These are phyloP conservation scores for Mycotypha africana DNA, from an alignment of 371 early-diverging fungal genomes.

Conservation along the genomic window DNA sequence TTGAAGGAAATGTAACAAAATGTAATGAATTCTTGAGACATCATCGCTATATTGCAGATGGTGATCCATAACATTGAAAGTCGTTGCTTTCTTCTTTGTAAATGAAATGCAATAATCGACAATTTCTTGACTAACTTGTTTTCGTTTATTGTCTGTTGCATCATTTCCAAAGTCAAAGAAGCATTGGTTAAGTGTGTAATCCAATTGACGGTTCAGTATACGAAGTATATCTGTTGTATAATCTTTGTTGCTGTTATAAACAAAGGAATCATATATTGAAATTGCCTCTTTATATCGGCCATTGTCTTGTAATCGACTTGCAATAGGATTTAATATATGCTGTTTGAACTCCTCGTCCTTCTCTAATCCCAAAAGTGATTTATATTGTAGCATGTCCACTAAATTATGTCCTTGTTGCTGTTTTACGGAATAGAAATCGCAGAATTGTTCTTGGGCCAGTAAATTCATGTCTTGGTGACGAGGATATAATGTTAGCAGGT, in stretches of 20 bases:
- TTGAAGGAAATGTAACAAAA: conserved; percentile 52
- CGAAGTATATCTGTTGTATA: conserved; percentile 70
- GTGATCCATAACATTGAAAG: too few species aligned
- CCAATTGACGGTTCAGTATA: conserved; percentile 68
- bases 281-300: conserved; percentile 73
- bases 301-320: conserved; percentile 59
- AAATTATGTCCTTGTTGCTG: conserved; percentile 35
- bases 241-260: conserved; percentile 62
- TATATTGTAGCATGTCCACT: conserved; percentile 50
- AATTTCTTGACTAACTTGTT: too few species aligned
- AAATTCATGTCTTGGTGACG: conserved; percentile 26
- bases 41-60: too few species aligned
- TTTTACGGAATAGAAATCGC: conserved; percentile 40
- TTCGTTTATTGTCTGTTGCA: too few species aligned
- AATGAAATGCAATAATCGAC: too few species aligned
- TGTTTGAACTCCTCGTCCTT: conserved; percentile 52
- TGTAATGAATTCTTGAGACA: conserved; percentile 29
- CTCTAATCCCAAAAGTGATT: conserved; percentile 52
- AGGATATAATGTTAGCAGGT: conserved; percentile 53
- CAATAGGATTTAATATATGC: conserved; percentile 59
- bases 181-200: conserved; percentile 56
- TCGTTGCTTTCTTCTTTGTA: too few species aligned
- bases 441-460: conserved; percentile 36
- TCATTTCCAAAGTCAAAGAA: too few species aligned
- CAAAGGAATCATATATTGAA: too few species aligned